A percentile compares a stretch with the other conserved stretches of the same genome.
Conservation (phyloP, 306 rosid species). For the Cicer bijugum region DNA sequence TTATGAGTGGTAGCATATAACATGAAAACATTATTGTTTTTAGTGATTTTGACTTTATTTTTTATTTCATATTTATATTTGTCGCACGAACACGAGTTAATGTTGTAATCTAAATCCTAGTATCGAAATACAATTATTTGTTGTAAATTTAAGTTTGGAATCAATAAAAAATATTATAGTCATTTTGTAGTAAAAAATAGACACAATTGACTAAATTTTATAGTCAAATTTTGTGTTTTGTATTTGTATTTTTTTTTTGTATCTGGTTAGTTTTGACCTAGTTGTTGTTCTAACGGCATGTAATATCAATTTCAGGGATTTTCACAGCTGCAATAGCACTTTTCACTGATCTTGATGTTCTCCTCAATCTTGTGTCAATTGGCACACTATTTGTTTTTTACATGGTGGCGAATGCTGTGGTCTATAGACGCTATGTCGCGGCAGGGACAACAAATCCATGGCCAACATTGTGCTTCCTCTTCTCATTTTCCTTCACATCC, state of each 20-base stretch:
- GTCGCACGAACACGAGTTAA: too few species aligned
- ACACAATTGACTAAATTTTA: too few species aligned
- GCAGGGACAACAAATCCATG: slow-evolving; percentile 76
- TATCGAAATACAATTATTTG: too few species aligned
- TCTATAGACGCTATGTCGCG: slow-evolving; percentile 76
- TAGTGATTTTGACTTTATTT: slow-evolving; percentile 30
- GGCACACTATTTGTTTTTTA: slow-evolving; percentile 97
- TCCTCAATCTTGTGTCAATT: slow-evolving; percentile 78
- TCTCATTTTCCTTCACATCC: slow-evolving; percentile 65
- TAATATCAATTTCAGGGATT: slow-evolving; percentile 69
- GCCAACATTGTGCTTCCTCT: slow-evolving; percentile 86
- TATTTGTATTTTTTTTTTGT: too few species aligned
- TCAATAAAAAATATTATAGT: too few species aligned
- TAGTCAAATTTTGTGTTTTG: too few species aligned
- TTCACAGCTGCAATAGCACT: slow-evolving; percentile 85
- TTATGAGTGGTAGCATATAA: slow-evolving; percentile 14
- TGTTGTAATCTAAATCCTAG: too few species aligned
- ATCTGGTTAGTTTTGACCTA: too few species aligned
- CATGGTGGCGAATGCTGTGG: slow-evolving; percentile 95
- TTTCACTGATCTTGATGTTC: slow-evolving; percentile 76
- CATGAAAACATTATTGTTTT: slow-evolving; percentile 25
- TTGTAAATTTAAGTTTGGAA: too few species aligned
- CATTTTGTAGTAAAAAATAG: too few species aligned
- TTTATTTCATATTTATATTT: slow-evolving; percentile 30
- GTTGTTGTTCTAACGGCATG: neutral